Evolutionary conservation across 2,329 filamentous ascomycete genomes (phyloP), one percentile per base, ranked within the genome.

Genomic region (Hypoxylon sp.): DNA sequence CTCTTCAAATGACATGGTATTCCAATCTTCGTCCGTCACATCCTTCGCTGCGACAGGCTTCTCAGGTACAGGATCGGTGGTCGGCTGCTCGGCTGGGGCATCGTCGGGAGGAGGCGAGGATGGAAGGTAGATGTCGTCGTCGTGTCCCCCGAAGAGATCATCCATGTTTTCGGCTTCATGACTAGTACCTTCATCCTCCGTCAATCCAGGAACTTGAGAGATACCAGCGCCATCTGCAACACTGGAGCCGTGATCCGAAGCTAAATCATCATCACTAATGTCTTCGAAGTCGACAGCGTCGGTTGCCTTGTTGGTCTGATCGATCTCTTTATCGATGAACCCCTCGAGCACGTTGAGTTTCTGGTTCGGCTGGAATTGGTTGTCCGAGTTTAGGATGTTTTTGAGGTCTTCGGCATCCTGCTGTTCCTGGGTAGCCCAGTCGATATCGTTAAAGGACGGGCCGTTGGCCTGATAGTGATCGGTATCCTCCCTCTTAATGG

Each of bases 261-360:
- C 91, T 6, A 97, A 84, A 67, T 97, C 94, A 74, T 96, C 93
- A 75, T 98, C 94, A 68, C 91, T 91, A 65, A 98, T 94, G 73
- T 97, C 92, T 74, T 92, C 93, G 71, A 84, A 99, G 74, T 99
- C 95, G 65, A 95, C 81, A 41, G 95, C 95, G 79, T 98, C 92
- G 63, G 93, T 93, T 56, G 93, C 94, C 78, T 99, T 99, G 76
- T 93, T 91, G 6, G 83, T 82, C 68, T 88, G 83, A 68, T 89
- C 88, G 67, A 89, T 85, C 22, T 82, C 75, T 55, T 78, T 79
- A 52, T 80, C 75, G 39, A 71, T 24, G 24, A 48, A 28, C 3
- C 44, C 44, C 44, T 17, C 73, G 39, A 76, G 75, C 2, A 65
- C 48, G 28, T 83, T 78, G 61, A 87, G 73, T 52, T 80, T 78